Evolutionary conservation across 78 protist genomes (phyloP), one percentile per base, ranked within the genome.

Genomic region (Chrysochromulina parva): DNA sequence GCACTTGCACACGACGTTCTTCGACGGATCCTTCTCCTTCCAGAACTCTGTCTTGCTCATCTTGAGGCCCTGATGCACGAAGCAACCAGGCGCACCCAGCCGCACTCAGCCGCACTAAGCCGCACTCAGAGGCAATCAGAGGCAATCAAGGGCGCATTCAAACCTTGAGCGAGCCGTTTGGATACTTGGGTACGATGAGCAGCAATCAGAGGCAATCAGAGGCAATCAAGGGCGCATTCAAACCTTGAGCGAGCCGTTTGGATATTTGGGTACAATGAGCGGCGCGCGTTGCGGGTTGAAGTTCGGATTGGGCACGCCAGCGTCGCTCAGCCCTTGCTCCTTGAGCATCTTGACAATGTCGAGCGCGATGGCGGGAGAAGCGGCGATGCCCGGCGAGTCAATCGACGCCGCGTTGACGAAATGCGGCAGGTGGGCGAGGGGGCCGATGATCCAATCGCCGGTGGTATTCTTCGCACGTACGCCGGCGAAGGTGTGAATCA

Each of bases 351-450:
- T 14, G 62, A 80, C 62, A 3, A 80, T 62, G 20, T 80, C 86
- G 86, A 80, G 66, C 2, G 86, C 86, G 38, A 80, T 80, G 62
- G 86, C 86, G n/a, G 86, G 86, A 1, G 53, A 26, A 50, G 26
- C 86, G 62, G 86, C 86, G 52, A 80, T 50, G 48, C 86, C 86
- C 17, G 86, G 86, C 66, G 86, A 80, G 86, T 80, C 86, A 38
- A 80, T 80, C 26, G 50, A 22, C 13, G 86, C 86, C 52, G 86
- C 86, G 65, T 54, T 22, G 62, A 80, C 54, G 62, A 80, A 13
- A 7, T 26, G 38, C 5, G 86, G 65, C 20, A 4, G 65, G 50
- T 4, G 1, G 38, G 59, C 86, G 65, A 6, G 19, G 22, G 62
- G 86, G 50, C 11, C 62, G 86, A 80, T 80, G 86, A 80, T 80